Evolutionary conservation across 2,329 filamentous ascomycete genomes (phyloP).

Genomic region (Cytospora leucostoma): DNA sequence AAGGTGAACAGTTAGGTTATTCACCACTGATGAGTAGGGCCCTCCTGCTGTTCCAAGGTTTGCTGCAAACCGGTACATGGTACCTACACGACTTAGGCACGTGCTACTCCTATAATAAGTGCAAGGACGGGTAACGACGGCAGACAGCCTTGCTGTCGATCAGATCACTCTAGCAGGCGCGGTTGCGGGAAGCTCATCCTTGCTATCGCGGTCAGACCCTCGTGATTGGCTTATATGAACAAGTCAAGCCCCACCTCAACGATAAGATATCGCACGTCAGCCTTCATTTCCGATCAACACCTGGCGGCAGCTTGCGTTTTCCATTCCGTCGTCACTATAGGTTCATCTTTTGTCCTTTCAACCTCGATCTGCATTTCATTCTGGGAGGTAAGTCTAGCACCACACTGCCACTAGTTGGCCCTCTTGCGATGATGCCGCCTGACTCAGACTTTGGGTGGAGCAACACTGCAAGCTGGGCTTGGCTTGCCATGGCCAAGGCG

Average conservation of each 20-base stretch:
- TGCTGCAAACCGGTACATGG: no score
- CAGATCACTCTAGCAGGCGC: not conserved
- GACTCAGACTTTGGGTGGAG: not conserved
- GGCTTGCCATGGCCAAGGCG: conserved; percentile 2
- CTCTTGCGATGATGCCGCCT: not conserved
- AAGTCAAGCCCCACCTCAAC: not conserved
- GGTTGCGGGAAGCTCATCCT: not conserved
- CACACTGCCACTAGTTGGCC: not conserved
- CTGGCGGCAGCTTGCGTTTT: not conserved
- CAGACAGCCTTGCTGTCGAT: not conserved
- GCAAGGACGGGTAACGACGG: no score
- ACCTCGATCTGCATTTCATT: conserved; percentile 11
- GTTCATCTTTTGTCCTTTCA: not conserved
- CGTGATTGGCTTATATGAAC: not conserved
- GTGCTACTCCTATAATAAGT: no score
- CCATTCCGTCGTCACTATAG: conserved; percentile 2
- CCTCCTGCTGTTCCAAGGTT: no score
- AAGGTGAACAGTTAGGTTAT: no score
- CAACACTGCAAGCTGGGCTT: conserved; percentile 13
- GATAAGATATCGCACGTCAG: conserved; percentile 17
- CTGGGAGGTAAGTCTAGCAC: conserved; percentile 11
- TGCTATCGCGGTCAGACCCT: not conserved
- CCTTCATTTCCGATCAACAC: conserved; percentile 16
- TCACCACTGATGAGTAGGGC: no score
- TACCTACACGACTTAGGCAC: no score